A percentile compares a stretch with the other conserved stretches of the same genome.
Conservation (phyloP, 208 protist species). For the Leishmania aethiopica region DNA sequence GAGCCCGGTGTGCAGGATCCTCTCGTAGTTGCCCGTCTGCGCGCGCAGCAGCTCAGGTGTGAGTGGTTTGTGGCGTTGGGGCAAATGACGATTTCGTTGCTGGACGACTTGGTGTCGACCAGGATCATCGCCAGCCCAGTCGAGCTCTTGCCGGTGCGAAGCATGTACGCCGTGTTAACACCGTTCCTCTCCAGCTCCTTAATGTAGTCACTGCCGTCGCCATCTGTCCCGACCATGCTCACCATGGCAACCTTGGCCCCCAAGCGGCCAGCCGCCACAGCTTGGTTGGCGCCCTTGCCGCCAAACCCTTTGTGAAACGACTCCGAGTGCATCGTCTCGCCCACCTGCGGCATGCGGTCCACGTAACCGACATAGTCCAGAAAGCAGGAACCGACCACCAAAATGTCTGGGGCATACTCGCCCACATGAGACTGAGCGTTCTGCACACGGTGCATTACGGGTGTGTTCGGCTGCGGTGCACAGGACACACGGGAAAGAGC, state of each 20-base stretch:
- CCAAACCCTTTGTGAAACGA: slow-evolving; percentile 91
- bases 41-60: slow-evolving; percentile 55
- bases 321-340: slow-evolving; percentile 92
- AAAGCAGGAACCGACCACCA: slow-evolving; percentile 92
- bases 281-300: slow-evolving; percentile 95
- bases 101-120: slow-evolving; percentile 82
- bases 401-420: slow-evolving; percentile 54
- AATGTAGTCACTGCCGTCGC: slow-evolving; percentile 86
- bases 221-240: slow-evolving; percentile 87
- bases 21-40: slow-evolving; percentile 59
- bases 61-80: slow-evolving; percentile 80
- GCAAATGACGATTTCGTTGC: slow-evolving; percentile 94
- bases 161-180: slow-evolving; percentile 78
- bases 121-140: slow-evolving; percentile 93
- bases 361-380: slow-evolving; percentile 92
- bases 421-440: slow-evolving; percentile 46
- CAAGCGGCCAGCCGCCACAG: slow-evolving; percentile 83
- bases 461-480: not conserved
- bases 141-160: slow-evolving; percentile 41
- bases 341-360: slow-evolving; percentile 81
- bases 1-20: slow-evolving; percentile 54
- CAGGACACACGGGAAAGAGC: not conserved
- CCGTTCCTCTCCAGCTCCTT: slow-evolving; percentile 78
- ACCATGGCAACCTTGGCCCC: slow-evolving; percentile 86
- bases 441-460: slow-evolving; percentile 57